Percentiles rank a stretch among this genome's conserved stretches.
phyloP scores from a whole-genome alignment of 1,284 basidiomycete genomes.

The Papiliotrema nemorosa region DNA sequence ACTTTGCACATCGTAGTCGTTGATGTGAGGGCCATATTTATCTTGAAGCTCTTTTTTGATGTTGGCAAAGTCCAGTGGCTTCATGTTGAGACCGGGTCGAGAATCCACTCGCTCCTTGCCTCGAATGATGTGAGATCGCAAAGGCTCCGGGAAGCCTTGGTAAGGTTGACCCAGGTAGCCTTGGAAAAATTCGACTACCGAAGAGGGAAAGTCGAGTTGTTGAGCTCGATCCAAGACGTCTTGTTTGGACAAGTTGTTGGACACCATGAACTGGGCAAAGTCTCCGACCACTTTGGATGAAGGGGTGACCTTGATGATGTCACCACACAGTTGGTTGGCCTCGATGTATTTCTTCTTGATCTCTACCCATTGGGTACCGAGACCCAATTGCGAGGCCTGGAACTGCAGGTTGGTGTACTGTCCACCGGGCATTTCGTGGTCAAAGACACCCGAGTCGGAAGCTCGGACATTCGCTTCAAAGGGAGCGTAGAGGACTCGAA shows the following conservation, averaged over 20 bases:
- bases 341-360: conserved; percentile 99
- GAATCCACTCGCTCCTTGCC: conserved; percentile 90
- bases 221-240: conserved; percentile 84
- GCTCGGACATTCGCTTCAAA: conserved; percentile 99
- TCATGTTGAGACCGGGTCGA: conserved; percentile 82
- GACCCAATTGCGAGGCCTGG: conserved; percentile 95
- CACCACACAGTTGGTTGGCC: conserved; percentile 92
- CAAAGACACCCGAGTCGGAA: conserved; percentile 94
- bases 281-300: conserved; percentile 99
- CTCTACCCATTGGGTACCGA: conserved; percentile 96
- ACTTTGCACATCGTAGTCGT: conserved; percentile 86
- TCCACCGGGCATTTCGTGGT: conserved; percentile 98
- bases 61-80: conserved; percentile 90
- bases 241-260: conserved; percentile 81
- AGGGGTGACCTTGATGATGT: conserved; percentile 98
- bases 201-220: conserved; percentile 93
- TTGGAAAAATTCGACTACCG: conserved; percentile 95
- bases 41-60: conserved; percentile 87
- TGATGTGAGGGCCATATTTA: conserved; percentile 93
- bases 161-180: conserved; percentile 95
- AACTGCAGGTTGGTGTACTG: conserved; percentile 96
- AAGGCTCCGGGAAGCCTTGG: conserved; percentile 97
- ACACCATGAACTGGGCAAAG: conserved; percentile 99
- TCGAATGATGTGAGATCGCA: conserved; percentile 87
- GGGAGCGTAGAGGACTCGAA: conserved; percentile 89